phyloP scores from a whole-genome alignment of 495 filamentous ascomycete genomes.

The Astrothelium macrocarpum region DNA sequence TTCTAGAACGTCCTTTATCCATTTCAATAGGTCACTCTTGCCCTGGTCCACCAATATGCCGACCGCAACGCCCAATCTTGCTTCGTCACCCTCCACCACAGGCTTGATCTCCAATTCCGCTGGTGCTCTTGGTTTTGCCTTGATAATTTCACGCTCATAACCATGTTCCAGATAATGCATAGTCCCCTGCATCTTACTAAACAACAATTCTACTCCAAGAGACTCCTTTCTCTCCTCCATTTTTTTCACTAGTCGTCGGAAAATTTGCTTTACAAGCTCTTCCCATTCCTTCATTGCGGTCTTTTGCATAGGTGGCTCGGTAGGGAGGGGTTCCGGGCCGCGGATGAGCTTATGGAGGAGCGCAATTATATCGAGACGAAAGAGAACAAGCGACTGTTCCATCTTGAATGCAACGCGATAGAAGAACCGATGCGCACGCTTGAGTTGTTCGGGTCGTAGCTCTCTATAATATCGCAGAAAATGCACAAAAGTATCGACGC shows the following conservation, averaged over 20 bases:
- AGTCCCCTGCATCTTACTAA: slow-evolving; percentile 81
- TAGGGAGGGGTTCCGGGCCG: slow-evolving; percentile 68
- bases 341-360: slow-evolving; percentile 89
- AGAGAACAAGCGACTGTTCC: slow-evolving; percentile 78
- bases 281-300: slow-evolving; percentile 79
- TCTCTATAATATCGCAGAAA: slow-evolving; percentile 77
- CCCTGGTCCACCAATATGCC: slow-evolving; percentile 67
- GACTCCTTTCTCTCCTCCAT: slow-evolving; percentile 67
- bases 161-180: slow-evolving; percentile 83
- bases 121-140: slow-evolving; percentile 50
- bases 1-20: slow-evolving; percentile 63
- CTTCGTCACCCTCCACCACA: slow-evolving; percentile 51
- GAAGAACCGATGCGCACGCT: slow-evolving; percentile 90
- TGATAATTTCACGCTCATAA: slow-evolving; percentile 66
- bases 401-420: slow-evolving; percentile 92
- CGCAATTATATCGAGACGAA: slow-evolving; percentile 79
- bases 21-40: slow-evolving; percentile 62
- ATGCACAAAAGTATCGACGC: slow-evolving; percentile 77
- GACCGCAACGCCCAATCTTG: slow-evolving; percentile 64
- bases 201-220: slow-evolving; percentile 78
- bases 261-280: slow-evolving; percentile 64
- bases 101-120: slow-evolving; percentile 74
- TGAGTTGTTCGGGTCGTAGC: slow-evolving; percentile 70
- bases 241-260: slow-evolving; percentile 57
- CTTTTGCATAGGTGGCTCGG: slow-evolving; percentile 32